phyloP scores from a whole-genome alignment of 176 grass and related monocot genomes.

The Canna indica region DNA sequence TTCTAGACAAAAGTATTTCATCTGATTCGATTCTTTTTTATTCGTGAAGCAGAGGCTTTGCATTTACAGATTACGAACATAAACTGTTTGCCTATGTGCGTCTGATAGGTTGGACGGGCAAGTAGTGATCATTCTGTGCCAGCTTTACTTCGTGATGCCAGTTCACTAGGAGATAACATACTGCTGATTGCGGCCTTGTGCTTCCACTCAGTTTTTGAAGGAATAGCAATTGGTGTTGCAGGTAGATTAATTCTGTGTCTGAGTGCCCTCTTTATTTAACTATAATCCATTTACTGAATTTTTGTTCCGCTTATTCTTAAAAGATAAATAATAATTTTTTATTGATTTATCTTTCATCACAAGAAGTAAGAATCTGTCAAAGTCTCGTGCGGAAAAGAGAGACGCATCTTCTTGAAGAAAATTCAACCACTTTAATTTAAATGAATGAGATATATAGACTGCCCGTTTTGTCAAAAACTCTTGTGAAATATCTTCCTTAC shows the following conservation, averaged over 20 bases:
- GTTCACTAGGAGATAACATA: conserved; percentile 65
- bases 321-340: background rate
- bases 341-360: background rate
- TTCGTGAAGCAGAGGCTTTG: too few species aligned
- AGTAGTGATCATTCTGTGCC: conserved; percentile 28
- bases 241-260: conserved; percentile 29
- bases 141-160: conserved; percentile 57
- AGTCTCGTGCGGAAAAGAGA: too few species aligned
- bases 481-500: too few species aligned
- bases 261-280: background rate
- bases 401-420: too few species aligned
- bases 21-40: too few species aligned
- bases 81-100: background rate
- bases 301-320: background rate
- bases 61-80: background rate
- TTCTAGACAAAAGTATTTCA: too few species aligned
- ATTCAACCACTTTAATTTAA: too few species aligned
- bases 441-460: too few species aligned
- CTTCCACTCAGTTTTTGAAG: conserved; percentile 97
- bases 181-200: conserved; percentile 79
- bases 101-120: conserved; percentile 12
- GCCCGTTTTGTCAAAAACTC: too few species aligned
- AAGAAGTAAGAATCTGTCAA: too few species aligned
- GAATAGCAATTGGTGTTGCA: conserved; percentile 85
- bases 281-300: background rate